These are phyloP conservation scores for Parachaetomium inaequale DNA, from an alignment of 495 filamentous ascomycete genomes.

Conservation along the genomic window DNA sequence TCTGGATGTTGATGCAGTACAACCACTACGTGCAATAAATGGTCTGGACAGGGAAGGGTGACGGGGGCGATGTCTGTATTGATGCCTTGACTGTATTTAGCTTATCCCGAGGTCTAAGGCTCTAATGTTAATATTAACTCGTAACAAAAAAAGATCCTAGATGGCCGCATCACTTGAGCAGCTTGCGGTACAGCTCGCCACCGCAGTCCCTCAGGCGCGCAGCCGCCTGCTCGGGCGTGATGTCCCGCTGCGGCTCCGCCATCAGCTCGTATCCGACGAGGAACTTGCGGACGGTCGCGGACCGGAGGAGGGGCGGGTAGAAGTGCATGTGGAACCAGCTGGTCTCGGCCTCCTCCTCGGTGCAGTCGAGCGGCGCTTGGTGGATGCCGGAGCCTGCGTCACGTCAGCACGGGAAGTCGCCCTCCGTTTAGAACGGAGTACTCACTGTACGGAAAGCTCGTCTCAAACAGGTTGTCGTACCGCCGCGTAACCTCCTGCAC, in stretches of 20 bases:
- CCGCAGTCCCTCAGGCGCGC: slow-evolving; percentile 67
- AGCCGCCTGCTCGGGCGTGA: slow-evolving; percentile 95
- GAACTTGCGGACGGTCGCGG: slow-evolving; percentile 93
- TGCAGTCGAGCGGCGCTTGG: slow-evolving; percentile 88
- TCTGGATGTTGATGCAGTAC: slow-evolving; percentile 81
- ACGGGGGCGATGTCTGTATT: background rate
- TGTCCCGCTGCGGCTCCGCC: slow-evolving; percentile 95
- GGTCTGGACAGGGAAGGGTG: background rate
- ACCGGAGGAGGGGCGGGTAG: slow-evolving; percentile 88
- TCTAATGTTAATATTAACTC: slow-evolving; percentile 16
- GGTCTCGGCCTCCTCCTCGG: slow-evolving; percentile 74
- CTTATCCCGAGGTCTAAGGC: slow-evolving; percentile 2
- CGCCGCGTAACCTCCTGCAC: slow-evolving; percentile 81
- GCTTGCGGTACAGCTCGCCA: slow-evolving; percentile 79
- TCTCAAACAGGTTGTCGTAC: slow-evolving; percentile 97
- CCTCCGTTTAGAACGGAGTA: background rate
- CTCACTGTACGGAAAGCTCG: slow-evolving; percentile 87
- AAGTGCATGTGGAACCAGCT: slow-evolving; percentile 96
- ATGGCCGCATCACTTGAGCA: slow-evolving; percentile 40
- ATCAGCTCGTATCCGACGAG: slow-evolving; percentile 93
- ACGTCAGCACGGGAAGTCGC: slow-evolving; percentile 6
- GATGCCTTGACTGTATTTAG: background rate
- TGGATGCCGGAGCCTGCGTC: slow-evolving; percentile 70
- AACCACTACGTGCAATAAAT: slow-evolving; percentile 54
- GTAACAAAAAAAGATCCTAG: background rate